Conservation (phyloP, 805 yeast genomes). For the Lachancea meyersii region DNA sequence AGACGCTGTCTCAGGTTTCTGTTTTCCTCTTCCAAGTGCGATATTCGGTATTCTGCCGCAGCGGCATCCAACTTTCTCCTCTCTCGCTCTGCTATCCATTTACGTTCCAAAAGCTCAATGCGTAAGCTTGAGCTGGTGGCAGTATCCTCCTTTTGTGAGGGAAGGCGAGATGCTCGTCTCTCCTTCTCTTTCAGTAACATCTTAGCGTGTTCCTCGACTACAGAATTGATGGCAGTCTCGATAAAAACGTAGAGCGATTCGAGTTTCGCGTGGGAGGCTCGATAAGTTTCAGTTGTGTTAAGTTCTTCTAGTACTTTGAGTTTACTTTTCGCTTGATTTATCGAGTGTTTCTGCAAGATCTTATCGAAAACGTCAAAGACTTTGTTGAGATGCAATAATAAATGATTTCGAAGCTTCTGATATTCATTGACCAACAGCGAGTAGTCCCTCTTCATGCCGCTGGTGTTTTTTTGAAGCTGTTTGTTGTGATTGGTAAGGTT, state of each 20-base stretch:
- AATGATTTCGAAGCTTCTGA: slow-evolving; percentile 39
- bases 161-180: slow-evolving; percentile 11
- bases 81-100: slow-evolving; percentile 70
- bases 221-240: slow-evolving; percentile 53
- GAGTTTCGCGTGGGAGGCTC: slow-evolving; percentile 27
- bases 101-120: slow-evolving; percentile 53
- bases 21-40: slow-evolving; percentile 53
- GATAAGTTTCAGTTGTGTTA: slow-evolving; percentile 21
- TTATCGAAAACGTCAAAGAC: slow-evolving; percentile 46
- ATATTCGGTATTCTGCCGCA: slow-evolving; percentile 47
- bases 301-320: slow-evolving; percentile 35
- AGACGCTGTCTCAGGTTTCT: slow-evolving; percentile 9
- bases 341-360: slow-evolving; percentile 52
- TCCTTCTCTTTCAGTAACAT: slow-evolving; percentile 19
- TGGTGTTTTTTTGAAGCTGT: slow-evolving; percentile 25
- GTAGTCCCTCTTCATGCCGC: slow-evolving; percentile 6
- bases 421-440: slow-evolving; percentile 21
- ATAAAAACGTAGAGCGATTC: slow-evolving; percentile 49
- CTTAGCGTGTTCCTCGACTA: slow-evolving; percentile 49
- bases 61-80: slow-evolving; percentile 55
- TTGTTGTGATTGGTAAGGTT: slow-evolving; percentile 22
- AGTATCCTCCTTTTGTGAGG: slow-evolving; percentile 12
- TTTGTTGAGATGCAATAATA: slow-evolving; percentile 42
- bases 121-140: slow-evolving; percentile 37
- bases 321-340: slow-evolving; percentile 52